Evolutionary conservation across 441 rosid species (phyloP).

Genomic region (Viola pubescens): DNA sequence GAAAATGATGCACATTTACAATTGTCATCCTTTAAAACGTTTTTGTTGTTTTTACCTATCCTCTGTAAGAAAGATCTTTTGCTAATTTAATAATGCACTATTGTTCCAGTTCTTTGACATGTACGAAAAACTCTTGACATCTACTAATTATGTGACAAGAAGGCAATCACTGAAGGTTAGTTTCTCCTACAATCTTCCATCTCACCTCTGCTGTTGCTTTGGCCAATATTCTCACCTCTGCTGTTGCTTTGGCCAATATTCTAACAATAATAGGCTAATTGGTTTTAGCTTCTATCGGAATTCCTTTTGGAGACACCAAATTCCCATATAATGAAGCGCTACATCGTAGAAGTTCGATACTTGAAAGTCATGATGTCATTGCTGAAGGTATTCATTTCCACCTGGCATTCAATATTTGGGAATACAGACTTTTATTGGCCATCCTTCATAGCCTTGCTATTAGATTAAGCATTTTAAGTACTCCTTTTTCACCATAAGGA

Average conservation of each 20-base stretch:
- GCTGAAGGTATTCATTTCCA: slow-evolving; percentile 44
- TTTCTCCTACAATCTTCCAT: slow-evolving; percentile 14
- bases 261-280: slow-evolving; percentile 21
- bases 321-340: slow-evolving; percentile 83
- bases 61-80: neutral
- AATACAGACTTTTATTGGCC: slow-evolving; percentile 6
- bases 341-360: slow-evolving; percentile 75
- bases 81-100: slow-evolving; percentile 17
- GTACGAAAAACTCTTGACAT: slow-evolving; percentile 71
- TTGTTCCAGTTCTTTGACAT: slow-evolving; percentile 77
- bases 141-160: slow-evolving; percentile 90
- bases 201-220: slow-evolving; percentile 12
- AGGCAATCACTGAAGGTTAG: slow-evolving; percentile 93
- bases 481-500: neutral
- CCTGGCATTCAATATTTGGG: no score
- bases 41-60: neutral
- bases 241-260: slow-evolving; percentile 9
- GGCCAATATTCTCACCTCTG: slow-evolving; percentile 12
- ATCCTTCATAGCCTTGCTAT: slow-evolving; percentile 1
- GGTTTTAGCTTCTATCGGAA: slow-evolving; percentile 78
- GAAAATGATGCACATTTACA: neutral
- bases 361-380: slow-evolving; percentile 89
- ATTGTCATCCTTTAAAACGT: neutral
- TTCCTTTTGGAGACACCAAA: slow-evolving; percentile 82
- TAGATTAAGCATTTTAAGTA: neutral